Conservation (phyloP, 2,329 filamentous ascomycete species). For the Ophiobolus disseminans region DNA sequence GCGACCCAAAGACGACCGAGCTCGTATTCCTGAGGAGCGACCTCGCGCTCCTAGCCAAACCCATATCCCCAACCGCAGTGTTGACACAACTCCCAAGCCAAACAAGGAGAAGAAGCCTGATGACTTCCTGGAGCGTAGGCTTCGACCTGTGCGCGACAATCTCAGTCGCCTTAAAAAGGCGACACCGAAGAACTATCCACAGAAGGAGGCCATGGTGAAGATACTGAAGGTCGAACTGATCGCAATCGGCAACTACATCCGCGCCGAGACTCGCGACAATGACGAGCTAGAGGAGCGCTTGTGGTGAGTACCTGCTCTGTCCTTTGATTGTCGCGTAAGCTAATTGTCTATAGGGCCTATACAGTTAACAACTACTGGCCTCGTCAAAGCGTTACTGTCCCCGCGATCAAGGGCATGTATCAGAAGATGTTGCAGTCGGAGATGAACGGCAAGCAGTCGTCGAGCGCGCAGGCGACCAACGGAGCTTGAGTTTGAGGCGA, state of each 20-base stretch:
- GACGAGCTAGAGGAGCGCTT: constrained; percentile 58
- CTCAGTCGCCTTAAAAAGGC: constrained; percentile 67
- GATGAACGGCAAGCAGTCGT: constrained; percentile 33
- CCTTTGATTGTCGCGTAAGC: not conserved
- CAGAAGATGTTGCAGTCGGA: constrained; percentile 44
- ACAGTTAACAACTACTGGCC: constrained; percentile 50
- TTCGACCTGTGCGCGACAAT: constrained; percentile 67
- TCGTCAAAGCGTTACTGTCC: constrained; percentile 36
- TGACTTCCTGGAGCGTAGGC: constrained; percentile 59
- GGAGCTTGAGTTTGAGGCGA: constrained; percentile 18
- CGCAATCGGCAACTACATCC: constrained; percentile 68
- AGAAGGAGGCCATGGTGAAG: constrained; percentile 66
- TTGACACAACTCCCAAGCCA: constrained; percentile 36
- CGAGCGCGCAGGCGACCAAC: constrained; percentile 28
- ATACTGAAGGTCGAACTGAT: constrained; percentile 68
- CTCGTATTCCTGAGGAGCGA: constrained; percentile 49
- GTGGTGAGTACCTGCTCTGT: constrained; percentile 52
- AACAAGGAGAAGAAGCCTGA: constrained; percentile 47
- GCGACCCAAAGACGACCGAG: constrained; percentile 27
- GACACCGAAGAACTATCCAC: constrained; percentile 68
- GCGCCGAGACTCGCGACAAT: constrained; percentile 54
- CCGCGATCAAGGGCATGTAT: constrained; percentile 49
- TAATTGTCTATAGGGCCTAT: constrained; percentile 42
- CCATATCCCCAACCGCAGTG: constrained; percentile 40
- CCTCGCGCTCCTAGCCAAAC: constrained; percentile 55